phyloP scores from a whole-genome alignment of 2,329 filamentous ascomycete genomes.

The Cladorrhinum sp. region DNA sequence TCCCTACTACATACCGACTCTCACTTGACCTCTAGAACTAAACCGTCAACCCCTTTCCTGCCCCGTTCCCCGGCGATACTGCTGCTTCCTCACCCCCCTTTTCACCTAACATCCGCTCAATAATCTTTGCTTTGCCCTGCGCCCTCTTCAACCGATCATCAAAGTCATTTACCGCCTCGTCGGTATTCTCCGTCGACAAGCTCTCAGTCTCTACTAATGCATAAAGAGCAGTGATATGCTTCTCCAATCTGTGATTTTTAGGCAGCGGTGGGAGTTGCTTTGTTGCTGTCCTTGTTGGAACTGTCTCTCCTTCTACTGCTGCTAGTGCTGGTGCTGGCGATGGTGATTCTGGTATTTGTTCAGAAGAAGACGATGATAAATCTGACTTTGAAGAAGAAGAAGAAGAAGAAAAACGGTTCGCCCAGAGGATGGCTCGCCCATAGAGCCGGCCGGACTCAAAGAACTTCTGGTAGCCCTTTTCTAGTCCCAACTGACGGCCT shows the following conservation, averaged over 20 bases:
- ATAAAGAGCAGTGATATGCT: constrained; percentile 73
- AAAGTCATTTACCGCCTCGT: constrained; percentile 86
- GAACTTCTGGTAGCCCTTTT: constrained; percentile 94
- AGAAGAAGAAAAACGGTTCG: constrained; percentile 56
- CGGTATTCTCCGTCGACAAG: constrained; percentile 75
- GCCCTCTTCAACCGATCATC: constrained; percentile 85
- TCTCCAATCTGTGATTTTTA: constrained; percentile 64
- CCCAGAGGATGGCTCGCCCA: constrained; percentile 80
- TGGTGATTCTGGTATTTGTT: background rate
- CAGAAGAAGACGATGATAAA: background rate
- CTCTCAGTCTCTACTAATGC: constrained; percentile 76
- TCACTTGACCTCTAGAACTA: too few relatives aligned
- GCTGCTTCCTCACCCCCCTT: constrained; percentile 4
- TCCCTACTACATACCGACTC: too few relatives aligned
- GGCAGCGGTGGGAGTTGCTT: constrained; percentile 42
- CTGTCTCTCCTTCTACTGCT: background rate
- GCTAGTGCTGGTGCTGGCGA: background rate
- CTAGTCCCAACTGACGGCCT: constrained; percentile 84
- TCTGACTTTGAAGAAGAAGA: constrained; percentile 12
- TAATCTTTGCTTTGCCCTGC: constrained; percentile 77
- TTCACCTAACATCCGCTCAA: constrained; percentile 65
- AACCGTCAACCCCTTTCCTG: background rate
- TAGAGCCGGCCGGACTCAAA: constrained; percentile 74
- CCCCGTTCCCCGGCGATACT: constrained; percentile 1
- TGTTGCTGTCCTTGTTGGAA: too few relatives aligned